Evolutionary conservation across 768 basidiomycete genomes (phyloP), one percentile per base, ranked within the genome.

Genomic region (Collybia sordida): DNA sequence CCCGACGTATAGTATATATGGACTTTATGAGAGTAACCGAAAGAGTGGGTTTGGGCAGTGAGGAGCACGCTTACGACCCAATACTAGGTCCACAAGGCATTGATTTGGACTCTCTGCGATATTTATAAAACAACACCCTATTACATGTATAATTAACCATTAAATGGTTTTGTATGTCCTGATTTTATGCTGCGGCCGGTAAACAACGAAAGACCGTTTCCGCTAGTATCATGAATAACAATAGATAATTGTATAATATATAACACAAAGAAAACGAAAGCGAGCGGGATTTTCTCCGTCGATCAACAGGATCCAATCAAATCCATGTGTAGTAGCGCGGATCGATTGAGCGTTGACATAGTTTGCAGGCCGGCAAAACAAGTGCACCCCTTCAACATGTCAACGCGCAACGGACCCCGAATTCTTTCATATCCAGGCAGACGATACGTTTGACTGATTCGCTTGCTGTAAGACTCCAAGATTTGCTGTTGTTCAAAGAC

Each of bases 1-100:
- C 59, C 88, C 90, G 15, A 91, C 90, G 4, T 91, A 91, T 57
- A 92, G 89, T 62, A 80, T 92, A 48, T 91, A 86, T 60, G 85
- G 85, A 35, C 56, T 90, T 55, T 90, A 90, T 59, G 85, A 81
- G 45, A 73, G 50, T 22, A 83, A 83, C 38, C 69, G 81, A 56
- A 87, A 80, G 68, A 83, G 82, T 54, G 56, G 59, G 42, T 42
- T 27, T 15, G 52, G 50, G 27, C 51, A 46, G 15, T 58, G 49
- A 50, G 19, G 31, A 31, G 14, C 14, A 14, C 3, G 31, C 31
- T 31, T 14, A 14, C 25, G 9, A 14, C 3, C 31, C 3, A 14
- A 31, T 48, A 21, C 6, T n/a, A n/a, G n/a, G n/a, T n/a, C 18
- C 3, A 14, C 25, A 31, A 36, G 22, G 36, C 28, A 49, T 47